Evolutionary conservation across 768 basidiomycete genomes (phyloP), one percentile per base, ranked within the genome.

Genomic region (Mrakia gelida): DNA sequence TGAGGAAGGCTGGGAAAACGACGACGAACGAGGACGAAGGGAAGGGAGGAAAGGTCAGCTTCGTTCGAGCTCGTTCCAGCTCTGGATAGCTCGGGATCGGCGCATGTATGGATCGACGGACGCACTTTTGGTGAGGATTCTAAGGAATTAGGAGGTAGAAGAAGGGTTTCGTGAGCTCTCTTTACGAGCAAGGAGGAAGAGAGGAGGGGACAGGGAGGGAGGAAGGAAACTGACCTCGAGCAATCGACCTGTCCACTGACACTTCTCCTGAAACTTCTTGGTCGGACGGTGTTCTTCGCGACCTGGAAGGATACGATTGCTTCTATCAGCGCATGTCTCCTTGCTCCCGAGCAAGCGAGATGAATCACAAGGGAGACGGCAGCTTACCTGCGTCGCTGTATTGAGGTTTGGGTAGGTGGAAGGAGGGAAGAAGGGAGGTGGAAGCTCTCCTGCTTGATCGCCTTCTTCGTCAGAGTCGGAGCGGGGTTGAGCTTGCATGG

Each of bases 1-100:
- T 90, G 2, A 90, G 89, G 79, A 94, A 94, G 28, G 88, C 92
- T 93, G 78, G 41, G 56, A 41, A 10, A 38, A 38, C 8, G 38
- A 3, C 38, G 8, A 38, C 38, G 26, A 62, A 41, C 16, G 26
- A 41, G 10, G 32, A 75, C 62, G 38, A 54, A 49, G 65, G 45
- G 32, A 65, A 16, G 32, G 61, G 15, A 56, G 2, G 52, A 67
- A 32, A 68, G 41, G 34, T 70, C 67, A 30, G 38, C 67, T 32
- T 41, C 41, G 32, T 32, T 41, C 41, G 32, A 23, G 32, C 54
- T 56, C 73, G 28, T 73, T 23, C 32, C 45, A 32, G 5, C 30
- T 32, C 34, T 18, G 2, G 15, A 15, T 2, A 21, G 49, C 9
- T 52, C 49, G 49, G 18, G 45, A 45, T 45, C 45, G 5, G 49